Base-by-base conservation (phyloP, 176 grass and related monocot species). In the Luzula sylvatica region DNA sequence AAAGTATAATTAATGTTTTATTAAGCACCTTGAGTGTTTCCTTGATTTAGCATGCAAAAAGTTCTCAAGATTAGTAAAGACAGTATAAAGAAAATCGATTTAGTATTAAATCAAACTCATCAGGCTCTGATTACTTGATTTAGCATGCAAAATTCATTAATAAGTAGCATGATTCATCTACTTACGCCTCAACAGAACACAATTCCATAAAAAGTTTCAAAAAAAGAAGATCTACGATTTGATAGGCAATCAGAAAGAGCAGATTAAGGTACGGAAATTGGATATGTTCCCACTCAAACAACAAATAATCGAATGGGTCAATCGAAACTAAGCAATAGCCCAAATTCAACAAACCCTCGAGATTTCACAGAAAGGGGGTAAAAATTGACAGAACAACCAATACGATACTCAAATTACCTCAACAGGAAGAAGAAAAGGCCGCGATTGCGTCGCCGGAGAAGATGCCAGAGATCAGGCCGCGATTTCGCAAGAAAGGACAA, bases 21-120 rank as follows among this genome's bases (percentile, higher is more conserved):
- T n/a, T 1, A 27, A 44, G 40, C 45, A 8, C 46, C 92, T 98
- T 98, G 11, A 98, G 71, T 40, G 86, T 65, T 78, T 98, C 86
- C 63, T 90, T 98, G 53, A 87, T 78, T 59, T n/a, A n/a, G n/a
- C n/a, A n/a, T n/a, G 35, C 5, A 11, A 40, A 40, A 11, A 40
- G 5, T 6, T 11, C 7, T 6, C 11, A 40, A 40, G 35, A 5
- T 40, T 11, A 11, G 7, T 40, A 5, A 40, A 11, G 7, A 40
- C 5, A 40, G 11, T 4, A 46, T 15, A 46, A 13, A 46, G 1
- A 46, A 16, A 46, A 17, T 46, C 18, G 8, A 51, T 51, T 9
- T 3, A 11, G 8, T 51, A 51, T 21, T 18, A 21, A 51, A 20
- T 51, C 17, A 5, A 11, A 51, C 47, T 51, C 6, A 51, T 19